phyloP scores from a whole-genome alignment of 768 basidiomycete genomes.

The Suillus placidus region DNA sequence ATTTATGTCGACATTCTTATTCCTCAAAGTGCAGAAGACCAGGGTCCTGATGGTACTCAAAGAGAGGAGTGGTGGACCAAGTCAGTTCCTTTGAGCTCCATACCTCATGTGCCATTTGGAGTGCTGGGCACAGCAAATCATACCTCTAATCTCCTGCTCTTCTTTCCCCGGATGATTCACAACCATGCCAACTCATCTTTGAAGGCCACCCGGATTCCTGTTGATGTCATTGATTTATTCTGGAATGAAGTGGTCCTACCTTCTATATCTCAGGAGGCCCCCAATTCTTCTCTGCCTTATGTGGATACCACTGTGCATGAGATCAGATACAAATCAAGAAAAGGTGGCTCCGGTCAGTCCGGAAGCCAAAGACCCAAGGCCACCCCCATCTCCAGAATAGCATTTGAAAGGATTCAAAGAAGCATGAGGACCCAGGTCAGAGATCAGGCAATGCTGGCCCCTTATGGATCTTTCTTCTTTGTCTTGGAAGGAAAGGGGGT shows the following conservation, averaged over 20 bases:
- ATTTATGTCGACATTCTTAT: slow-evolving; percentile 17
- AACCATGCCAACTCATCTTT: neutral
- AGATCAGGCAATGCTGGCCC: neutral
- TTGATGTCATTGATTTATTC: slow-evolving; percentile 11
- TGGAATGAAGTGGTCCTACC: slow-evolving; percentile 13
- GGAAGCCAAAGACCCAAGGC: neutral
- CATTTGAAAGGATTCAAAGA: neutral
- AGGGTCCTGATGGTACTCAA: rapidly evolving
- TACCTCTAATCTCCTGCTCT: slow-evolving; percentile 1
- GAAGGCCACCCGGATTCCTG: slow-evolving; percentile 6
- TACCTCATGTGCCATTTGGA: slow-evolving; percentile 15
- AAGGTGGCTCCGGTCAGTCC: neutral
- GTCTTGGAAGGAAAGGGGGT: too few relatives aligned
- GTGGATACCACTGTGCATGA: slow-evolving; percentile 3
- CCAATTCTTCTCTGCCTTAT: neutral
- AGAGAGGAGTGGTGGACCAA: slow-evolving; percentile 18
- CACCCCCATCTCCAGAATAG: neutral
- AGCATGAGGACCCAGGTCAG: neutral
- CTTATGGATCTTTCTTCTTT: neutral
- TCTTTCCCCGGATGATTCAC: slow-evolving; percentile 19
- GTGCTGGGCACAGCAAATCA: neutral
- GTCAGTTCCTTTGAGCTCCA: slow-evolving; percentile 9
- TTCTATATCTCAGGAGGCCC: neutral
- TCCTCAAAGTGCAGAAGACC: slow-evolving; percentile 12
- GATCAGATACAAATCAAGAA: slow-evolving; percentile 1